Percentiles rank a stretch among this genome's conserved stretches.
phyloP scores from a whole-genome alignment of 257 asterid species.

The Scutellaria baicalensis region DNA sequence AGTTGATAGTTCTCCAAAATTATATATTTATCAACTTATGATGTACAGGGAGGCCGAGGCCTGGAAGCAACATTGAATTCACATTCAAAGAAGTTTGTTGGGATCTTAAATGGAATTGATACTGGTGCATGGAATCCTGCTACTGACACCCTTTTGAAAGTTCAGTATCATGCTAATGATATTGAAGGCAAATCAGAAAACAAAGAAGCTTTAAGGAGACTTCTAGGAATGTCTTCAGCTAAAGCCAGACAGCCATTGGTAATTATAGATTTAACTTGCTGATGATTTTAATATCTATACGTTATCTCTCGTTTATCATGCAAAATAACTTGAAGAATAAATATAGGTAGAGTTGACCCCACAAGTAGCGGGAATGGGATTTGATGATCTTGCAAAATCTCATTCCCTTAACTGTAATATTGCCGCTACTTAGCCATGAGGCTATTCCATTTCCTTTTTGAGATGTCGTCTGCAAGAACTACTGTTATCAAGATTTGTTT shows the following conservation, averaged over 20 bases:
- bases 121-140: slow-evolving; percentile 94
- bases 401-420: neutral
- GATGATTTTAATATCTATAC: neutral
- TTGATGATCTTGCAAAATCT: neutral
- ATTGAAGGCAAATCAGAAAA: slow-evolving; percentile 72
- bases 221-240: slow-evolving; percentile 53
- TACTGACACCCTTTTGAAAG: slow-evolving; percentile 68
- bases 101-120: slow-evolving; percentile 93
- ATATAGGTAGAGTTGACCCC: no score
- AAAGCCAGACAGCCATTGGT: slow-evolving; percentile 71
- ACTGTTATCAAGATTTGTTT: neutral
- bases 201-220: slow-evolving; percentile 73
- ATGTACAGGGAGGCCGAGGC: slow-evolving; percentile 80
- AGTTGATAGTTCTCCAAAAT: neutral
- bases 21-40: slow-evolving; percentile 16
- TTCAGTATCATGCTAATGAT: slow-evolving; percentile 65
- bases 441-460: neutral
- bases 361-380: no score
- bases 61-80: slow-evolving; percentile 64
- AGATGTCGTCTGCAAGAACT: neutral
- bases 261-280: slow-evolving; percentile 13
- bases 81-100: slow-evolving; percentile 79
- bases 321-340: neutral
- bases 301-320: neutral
- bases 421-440: neutral